Conservation (phyloP, 2,329 filamentous ascomycete genomes). For the Chaetomium sp. region DNA sequence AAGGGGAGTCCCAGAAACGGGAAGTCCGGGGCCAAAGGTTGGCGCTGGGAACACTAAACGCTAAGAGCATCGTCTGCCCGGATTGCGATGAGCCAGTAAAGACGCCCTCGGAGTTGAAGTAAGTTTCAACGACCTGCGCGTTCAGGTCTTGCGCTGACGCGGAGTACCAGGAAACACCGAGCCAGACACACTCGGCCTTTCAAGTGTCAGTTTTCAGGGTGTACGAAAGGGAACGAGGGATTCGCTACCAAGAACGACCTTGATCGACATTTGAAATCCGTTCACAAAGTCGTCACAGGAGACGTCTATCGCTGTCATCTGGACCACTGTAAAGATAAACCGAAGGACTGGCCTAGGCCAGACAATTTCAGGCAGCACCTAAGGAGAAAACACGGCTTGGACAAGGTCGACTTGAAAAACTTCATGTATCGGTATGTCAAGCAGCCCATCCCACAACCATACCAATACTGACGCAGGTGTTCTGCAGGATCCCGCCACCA, state of each 20-base stretch:
- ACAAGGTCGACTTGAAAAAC: conserved; percentile 43
- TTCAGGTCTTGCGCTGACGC: conserved; percentile 26
- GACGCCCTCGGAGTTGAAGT: conserved; percentile 61
- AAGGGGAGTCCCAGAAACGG: conserved; percentile 8
- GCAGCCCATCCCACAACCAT: neutral
- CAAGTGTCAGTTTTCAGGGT: conserved; percentile 61
- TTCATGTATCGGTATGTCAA: conserved; percentile 41
- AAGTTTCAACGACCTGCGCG: conserved; percentile 33
- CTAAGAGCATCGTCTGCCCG: conserved; percentile 19
- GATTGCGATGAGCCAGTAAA: conserved; percentile 48
- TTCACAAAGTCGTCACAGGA: conserved; percentile 55
- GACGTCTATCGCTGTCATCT: conserved; percentile 63
- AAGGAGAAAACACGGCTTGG: conserved; percentile 62
- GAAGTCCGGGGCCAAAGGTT: conserved; percentile 22
- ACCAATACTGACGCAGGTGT: neutral
- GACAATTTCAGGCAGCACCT: conserved; percentile 90
- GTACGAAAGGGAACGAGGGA: conserved; percentile 58
- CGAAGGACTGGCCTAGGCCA: conserved; percentile 75
- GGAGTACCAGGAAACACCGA: conserved; percentile 68
- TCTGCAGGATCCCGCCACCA: conserved; percentile 6
- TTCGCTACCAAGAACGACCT: conserved; percentile 83
- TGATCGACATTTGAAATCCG: conserved; percentile 73
- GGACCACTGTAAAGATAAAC: conserved; percentile 56
- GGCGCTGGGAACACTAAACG: conserved; percentile 9
- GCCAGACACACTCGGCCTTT: conserved; percentile 70